Percentiles rank a stretch among this genome's conserved stretches.
Evolutionary conservation across 208 protist species (phyloP).

Genomic region (Balamuthia mandrillaris): DNA sequence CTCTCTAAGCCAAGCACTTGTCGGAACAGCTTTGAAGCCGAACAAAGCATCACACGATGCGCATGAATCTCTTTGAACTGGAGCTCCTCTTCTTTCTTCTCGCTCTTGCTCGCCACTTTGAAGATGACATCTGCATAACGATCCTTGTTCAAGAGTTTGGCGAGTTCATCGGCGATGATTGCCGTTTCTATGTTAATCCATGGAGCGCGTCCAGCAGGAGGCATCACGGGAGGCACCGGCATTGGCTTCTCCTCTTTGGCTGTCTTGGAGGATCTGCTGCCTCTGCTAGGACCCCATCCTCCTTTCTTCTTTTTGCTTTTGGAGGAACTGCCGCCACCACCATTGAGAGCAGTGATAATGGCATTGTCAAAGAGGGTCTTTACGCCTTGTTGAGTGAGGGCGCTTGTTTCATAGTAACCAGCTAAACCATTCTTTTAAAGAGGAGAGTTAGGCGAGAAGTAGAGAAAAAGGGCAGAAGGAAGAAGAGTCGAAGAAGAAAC

Average conservation of each 20-base stretch:
- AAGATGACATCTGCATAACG: conserved; percentile 19
- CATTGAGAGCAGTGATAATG: not conserved
- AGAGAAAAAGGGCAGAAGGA: no score
- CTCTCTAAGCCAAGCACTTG: not conserved
- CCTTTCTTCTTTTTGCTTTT: not conserved
- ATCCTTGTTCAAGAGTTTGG: not conserved
- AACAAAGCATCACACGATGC: not conserved
- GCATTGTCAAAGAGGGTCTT: not conserved
- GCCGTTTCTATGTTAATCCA: conserved; percentile 47
- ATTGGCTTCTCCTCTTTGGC: conserved; percentile 1
- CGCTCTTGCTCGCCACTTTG: not conserved
- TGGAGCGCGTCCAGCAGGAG: conserved; percentile 1
- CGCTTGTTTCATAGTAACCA: not conserved
- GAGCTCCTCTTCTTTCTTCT: no score
- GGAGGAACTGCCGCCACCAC: not conserved
- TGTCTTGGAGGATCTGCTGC: not conserved
- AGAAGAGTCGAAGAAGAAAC: not conserved
- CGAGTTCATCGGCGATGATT: conserved; percentile 41
- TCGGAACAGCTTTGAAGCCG: conserved; percentile 25
- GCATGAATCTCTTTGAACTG: not conserved
- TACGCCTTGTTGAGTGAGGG: not conserved
- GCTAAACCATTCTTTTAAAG: not conserved
- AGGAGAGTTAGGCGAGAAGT: not conserved
- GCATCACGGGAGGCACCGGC: conserved; percentile 1
- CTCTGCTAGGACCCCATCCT: not conserved